Conservation (phyloP, 306 rosid species). For the Lathyrus oleraceus region DNA sequence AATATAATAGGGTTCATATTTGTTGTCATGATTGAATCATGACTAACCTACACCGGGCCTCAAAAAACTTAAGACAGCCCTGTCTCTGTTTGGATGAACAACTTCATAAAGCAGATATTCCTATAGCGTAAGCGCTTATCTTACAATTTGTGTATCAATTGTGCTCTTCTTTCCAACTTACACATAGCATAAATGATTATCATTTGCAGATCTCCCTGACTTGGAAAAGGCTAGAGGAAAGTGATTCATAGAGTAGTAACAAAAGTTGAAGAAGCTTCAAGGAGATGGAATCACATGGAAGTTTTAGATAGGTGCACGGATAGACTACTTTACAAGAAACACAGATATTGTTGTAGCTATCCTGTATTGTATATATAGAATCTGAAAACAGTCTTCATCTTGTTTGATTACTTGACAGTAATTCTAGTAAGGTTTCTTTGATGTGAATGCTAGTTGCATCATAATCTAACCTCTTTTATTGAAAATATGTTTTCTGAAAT, state of each 20-base stretch:
- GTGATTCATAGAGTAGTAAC: conserved; percentile 20
- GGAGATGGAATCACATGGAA: conserved; percentile 32
- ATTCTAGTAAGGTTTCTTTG: conserved; percentile 30
- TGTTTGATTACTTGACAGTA: conserved; percentile 15
- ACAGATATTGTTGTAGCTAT: conserved; percentile 21
- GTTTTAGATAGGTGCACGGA: conserved; percentile 29
- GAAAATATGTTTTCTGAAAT: neutral
- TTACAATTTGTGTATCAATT: neutral
- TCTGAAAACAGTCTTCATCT: conserved; percentile 27
- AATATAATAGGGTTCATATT: too few relatives aligned
- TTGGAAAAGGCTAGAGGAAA: conserved; percentile 82
- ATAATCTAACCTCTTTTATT: conserved; percentile 16
- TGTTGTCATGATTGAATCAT: too few relatives aligned
- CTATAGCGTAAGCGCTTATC: neutral
- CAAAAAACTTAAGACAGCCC: too few relatives aligned
- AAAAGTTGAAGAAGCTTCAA: conserved; percentile 19
- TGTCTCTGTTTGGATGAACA: neutral
- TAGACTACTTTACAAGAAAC: conserved; percentile 32
- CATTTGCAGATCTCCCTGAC: conserved; percentile 85
- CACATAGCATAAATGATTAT: conserved; percentile 15
- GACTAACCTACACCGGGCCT: too few relatives aligned
- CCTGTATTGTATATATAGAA: conserved; percentile 46
- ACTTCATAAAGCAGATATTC: neutral
- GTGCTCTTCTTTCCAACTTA: neutral
- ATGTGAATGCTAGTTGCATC: conserved; percentile 11